Percentiles rank a stretch among this genome's conserved stretches.
These are phyloP conservation scores for Eucalyptus camaldulensis DNA, from an alignment of 345 rosid species.

Conservation along the genomic window DNA sequence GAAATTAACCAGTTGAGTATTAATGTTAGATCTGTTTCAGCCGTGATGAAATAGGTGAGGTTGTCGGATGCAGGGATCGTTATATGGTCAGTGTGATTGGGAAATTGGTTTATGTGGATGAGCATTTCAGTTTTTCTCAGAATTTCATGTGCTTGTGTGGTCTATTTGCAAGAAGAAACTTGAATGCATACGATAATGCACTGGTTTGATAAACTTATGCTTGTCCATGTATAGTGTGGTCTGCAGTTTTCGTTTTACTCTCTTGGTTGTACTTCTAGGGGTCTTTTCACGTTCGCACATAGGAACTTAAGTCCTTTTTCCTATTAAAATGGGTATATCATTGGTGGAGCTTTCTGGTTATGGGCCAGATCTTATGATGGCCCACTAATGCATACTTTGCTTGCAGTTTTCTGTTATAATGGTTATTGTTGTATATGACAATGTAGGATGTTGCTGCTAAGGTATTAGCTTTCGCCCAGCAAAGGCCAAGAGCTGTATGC, in stretches of 20 bases:
- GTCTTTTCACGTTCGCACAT: neutral
- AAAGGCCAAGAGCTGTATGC: constrained; percentile 87
- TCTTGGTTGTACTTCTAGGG: neutral
- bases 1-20: neutral
- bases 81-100: neutral
- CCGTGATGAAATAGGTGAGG: neutral
- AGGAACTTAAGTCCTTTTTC: neutral
- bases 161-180: neutral
- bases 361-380: neutral
- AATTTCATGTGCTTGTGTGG: neutral
- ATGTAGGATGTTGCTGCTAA: constrained; percentile 78
- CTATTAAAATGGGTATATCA: neutral
- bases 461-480: constrained; percentile 72
- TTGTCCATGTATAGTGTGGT: neutral
- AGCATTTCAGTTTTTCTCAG: neutral
- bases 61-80: neutral
- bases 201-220: neutral
- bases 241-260: neutral
- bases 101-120: neutral
- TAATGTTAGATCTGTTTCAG: neutral
- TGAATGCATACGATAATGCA: neutral
- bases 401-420: neutral
- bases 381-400: neutral
- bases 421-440: neutral
- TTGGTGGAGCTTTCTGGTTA: neutral